Base-by-base conservation (phyloP, 148 eudicot species). In the Cornus florida region DNA sequence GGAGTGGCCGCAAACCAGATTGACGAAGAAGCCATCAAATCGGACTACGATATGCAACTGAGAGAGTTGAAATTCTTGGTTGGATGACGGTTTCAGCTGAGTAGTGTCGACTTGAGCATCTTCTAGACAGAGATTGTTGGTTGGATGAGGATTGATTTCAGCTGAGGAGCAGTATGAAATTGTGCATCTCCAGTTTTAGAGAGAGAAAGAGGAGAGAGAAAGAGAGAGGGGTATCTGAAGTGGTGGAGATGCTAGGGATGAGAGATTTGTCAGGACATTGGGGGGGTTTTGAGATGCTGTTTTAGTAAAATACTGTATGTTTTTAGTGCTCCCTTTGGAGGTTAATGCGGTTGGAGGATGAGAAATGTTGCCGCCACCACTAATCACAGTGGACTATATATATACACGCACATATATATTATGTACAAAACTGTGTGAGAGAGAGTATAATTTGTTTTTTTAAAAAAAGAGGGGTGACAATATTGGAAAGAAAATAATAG, bases 1-100 rank as follows among this genome's bases (percentile, higher is more conserved):
- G 71, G 70, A 78, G 82, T 89, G 32, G 94, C 84, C 72, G 92
- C 87, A 48, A 90, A 87, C 79, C 88, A 87, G 20, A 86, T 66
- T 22, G 93, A 86, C 35, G 94, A 81, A 33, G 88, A 82, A 7
- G 85, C 75, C 83, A 86, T 79, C 7, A 69, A 23, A 6, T 32
- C 10, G 20, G 70, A 7, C 12, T 5, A 75, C 19, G 11, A 3
- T 22, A 74, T 74, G 17, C 6, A 10, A 11, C 19, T 23, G 33
- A 31, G 64, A 0, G n/a, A 20, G 59, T 65, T 35, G 53, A 66
- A 10, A 19, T 13, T 10, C 35, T 20, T 67, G 33, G 62, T 28
- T 71, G 11, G 41, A 69, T 19, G 57, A 65, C 43, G 60, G 10
- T 8, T 17, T 22, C 31, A 67, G 41, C 53, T 65, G 59, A 73